Conservation (phyloP, 148 eudicot genomes). For the Fagopyrum tataricum region DNA sequence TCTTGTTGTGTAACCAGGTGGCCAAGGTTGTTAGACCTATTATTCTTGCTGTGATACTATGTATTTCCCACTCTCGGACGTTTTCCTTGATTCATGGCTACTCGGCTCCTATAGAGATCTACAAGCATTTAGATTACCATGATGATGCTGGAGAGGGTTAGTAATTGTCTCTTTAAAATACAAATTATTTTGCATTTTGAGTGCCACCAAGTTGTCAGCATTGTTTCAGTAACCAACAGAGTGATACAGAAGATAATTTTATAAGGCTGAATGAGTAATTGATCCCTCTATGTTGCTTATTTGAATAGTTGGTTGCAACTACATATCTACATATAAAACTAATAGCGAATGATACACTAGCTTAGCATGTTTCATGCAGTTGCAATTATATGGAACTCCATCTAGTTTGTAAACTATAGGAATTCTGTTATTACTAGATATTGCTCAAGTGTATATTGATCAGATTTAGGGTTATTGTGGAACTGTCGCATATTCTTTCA, state of each 20-base stretch:
- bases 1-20: constrained; percentile 37
- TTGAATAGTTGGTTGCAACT: not conserved
- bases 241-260: not conserved
- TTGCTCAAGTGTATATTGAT: not conserved
- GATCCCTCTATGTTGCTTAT: no score
- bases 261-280: no score
- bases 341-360: not conserved
- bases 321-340: not conserved
- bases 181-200: not conserved
- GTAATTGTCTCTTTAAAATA: constrained; percentile 6
- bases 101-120: constrained; percentile 89
- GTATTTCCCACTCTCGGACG: constrained; percentile 77
- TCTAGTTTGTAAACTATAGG: not conserved
- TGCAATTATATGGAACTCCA: not conserved
- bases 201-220: not conserved
- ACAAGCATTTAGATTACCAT: constrained; percentile 91
- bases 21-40: constrained; percentile 66
- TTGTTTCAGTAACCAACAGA: not conserved
- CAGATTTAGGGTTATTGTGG: not conserved
- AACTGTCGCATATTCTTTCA: not conserved
- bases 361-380: not conserved
- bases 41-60: constrained; percentile 69
- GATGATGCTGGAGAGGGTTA: constrained; percentile 75
- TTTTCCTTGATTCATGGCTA: constrained; percentile 91
- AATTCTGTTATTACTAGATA: not conserved